Conservation (phyloP, 176 grass and related monocot genomes). For the Puccinellia tenuiflora region DNA sequence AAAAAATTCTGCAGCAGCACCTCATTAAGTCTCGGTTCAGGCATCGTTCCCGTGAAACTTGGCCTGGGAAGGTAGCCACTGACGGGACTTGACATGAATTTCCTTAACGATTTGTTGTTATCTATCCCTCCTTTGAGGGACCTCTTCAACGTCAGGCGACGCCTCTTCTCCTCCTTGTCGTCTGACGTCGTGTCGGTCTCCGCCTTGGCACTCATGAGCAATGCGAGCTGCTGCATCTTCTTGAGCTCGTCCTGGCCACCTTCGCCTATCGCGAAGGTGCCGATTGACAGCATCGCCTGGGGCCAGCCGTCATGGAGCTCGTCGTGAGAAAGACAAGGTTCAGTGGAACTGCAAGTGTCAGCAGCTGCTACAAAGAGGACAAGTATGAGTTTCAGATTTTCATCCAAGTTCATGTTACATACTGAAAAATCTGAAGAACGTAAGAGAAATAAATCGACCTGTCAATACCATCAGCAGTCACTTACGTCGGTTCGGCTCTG, state of each 20-base stretch:
- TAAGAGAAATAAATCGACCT: background rate
- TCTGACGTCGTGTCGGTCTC: background rate
- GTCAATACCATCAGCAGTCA: background rate
- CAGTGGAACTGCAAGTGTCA: background rate
- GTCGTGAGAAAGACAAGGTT: background rate
- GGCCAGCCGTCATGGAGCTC: background rate
- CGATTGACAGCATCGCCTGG: background rate
- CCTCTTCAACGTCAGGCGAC: background rate
- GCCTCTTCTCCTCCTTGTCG: background rate
- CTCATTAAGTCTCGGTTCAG: background rate
- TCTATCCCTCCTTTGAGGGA: background rate
- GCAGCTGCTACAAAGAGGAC: background rate
- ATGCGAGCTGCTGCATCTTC: background rate
- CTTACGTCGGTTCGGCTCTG: constrained; percentile 30
- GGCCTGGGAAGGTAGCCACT: background rate
- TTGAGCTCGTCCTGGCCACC: background rate
- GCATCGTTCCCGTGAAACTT: background rate
- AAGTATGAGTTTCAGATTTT: background rate
- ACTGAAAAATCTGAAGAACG: background rate
- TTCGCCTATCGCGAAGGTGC: background rate
- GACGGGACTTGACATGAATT: background rate
- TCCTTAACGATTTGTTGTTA: background rate
- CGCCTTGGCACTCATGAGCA: background rate
- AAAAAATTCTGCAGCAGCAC: background rate
- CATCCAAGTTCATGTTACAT: background rate